These are phyloP conservation scores for Sonneratia alba DNA, from an alignment of 345 rosid species.

Conservation along the genomic window DNA sequence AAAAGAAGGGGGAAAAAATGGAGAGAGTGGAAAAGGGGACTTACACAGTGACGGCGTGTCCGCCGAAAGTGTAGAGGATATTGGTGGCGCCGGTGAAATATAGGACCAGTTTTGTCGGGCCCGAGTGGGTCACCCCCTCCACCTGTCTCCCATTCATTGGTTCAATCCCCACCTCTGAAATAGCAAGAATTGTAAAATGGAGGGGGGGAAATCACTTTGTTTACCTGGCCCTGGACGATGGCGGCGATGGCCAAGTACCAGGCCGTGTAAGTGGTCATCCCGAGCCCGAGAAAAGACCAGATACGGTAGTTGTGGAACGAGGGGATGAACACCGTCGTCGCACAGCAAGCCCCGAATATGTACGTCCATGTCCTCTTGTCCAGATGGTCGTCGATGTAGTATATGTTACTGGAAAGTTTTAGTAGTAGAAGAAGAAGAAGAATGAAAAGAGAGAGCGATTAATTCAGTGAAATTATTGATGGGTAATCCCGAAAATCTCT, in stretches of 20 bases:
- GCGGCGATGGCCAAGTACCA: constrained; percentile 70
- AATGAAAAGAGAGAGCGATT: neutral
- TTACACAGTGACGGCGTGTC: constrained; percentile 89
- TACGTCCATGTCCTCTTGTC: constrained; percentile 94
- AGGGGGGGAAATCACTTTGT: neutral
- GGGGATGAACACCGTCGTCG: constrained; percentile 68
- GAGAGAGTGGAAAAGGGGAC: neutral
- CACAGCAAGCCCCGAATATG: constrained; percentile 87
- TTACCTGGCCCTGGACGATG: constrained; percentile 60
- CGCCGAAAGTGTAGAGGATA: constrained; percentile 80
- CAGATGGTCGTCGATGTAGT: constrained; percentile 61
- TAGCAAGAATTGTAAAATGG: no score
- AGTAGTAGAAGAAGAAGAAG: no score
- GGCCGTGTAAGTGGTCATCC: constrained; percentile 86
- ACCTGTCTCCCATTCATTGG: constrained; percentile 19
- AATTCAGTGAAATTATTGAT: neutral
- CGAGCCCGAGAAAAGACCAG: constrained; percentile 82
- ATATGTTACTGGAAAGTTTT: constrained; percentile 50
- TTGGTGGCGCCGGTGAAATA: constrained; percentile 90
- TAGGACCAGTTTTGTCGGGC: constrained; percentile 50
- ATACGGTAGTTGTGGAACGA: constrained; percentile 78
- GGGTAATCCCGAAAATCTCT: neutral
- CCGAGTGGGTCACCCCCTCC: constrained; percentile 55
- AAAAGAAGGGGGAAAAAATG: neutral
- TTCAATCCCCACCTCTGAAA: neutral